Evolutionary conservation across 75 land plant genomes (phyloP), one percentile per base, ranked within the genome.

Genomic region (Cunninghamia lanceolata): DNA sequence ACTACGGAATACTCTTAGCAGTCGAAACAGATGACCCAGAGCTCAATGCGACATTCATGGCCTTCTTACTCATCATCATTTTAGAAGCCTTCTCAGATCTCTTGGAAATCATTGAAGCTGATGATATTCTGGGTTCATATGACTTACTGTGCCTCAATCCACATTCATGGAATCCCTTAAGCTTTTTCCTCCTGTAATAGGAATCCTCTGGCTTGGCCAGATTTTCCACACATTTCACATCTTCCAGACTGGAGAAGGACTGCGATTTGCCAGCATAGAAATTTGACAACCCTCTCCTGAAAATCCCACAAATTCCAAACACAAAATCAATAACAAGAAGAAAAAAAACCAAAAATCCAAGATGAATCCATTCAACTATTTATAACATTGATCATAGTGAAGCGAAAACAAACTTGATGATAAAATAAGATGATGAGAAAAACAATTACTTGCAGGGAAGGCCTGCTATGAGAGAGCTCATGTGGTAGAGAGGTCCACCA

Each of bases 281-380:
- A 85, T 86, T 92, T 9, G 96, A 95, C 84, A 95, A 87, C 5
- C 96, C 96, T 78, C 92, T 90, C 87, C 93, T 90, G 82, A 84
- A 77, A 76, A 50, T 43, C 52, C 52, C 52, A 50, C 56, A 17
- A 25, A 80, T 36, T 28, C 28, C 1, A 83, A 11, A 9, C 14
- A 9, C 34, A n/a, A 84, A 34, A n/a, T 45, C 25, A 34, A 53
- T 40, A 76, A 74, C 15, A 13, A 32, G 2, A 50, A 47, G 17
- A 10, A 35, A 68, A 82, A 9, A 17, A 74, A 10, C 71, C 14
- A 9, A 47, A 50, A 75, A 9, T 68, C 19, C 86, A 87, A 52
- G 6, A 52, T 1, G 19, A 40, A 63, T 80, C 50, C 17, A n/a
- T 50, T 50, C 9, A 10, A 50, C 52, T 46, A 10, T 10, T 46